Base-by-base conservation (phyloP, 129 eudicot species). In the Calendula officinalis region DNA sequence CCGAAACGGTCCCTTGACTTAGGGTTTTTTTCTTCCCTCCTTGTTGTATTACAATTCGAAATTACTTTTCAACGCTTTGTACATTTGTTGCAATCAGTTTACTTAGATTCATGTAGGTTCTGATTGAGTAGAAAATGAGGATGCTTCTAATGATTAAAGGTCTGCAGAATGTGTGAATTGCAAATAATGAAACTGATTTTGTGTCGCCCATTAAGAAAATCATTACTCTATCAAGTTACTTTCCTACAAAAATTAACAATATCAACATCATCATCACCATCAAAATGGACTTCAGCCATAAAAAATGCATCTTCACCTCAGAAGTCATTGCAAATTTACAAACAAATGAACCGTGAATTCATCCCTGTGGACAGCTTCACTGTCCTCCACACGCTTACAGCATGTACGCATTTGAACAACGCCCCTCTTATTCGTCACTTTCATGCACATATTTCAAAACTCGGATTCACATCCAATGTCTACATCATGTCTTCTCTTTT, bases 401-500 rank as follows among this genome's bases (percentile, higher is more conserved):
- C 95, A 0, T 78, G 68, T 43, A 72, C 85, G 77, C 77, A 67
- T 37, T 65, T 81, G 38, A 51, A 60, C 9, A 60, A 60, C 47
- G 80, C 57, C 38, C 48, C 82, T 51, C 34, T 67, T 4, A 58
- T 81, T 4, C 75, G 58, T 58, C 87, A 83, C 69, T 80, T 87
- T 39, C 90, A 83, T 43, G 78, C 90, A 79, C 87, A 83, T 68
- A 53, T 81, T 8, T 27, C 60, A 6, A 81, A 87, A 70, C 76
- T 73, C 14, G 90, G 95, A 2, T 87, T 80, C 58, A 48, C 51
- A 12, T 53, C 73, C 6, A 73, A 83, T 34, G 83, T 83, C 3
- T 78, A 78, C 57, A 77, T 87, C 4, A 85, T 85, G 48, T 81
- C 87, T 16, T 75, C 83, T 11, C 81, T 87, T 2, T 8, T 87